A percentile compares a stretch with the other conserved stretches of the same genome.
Conservation (phyloP, 148 eudicot species). For the Polygonum maritimum region DNA sequence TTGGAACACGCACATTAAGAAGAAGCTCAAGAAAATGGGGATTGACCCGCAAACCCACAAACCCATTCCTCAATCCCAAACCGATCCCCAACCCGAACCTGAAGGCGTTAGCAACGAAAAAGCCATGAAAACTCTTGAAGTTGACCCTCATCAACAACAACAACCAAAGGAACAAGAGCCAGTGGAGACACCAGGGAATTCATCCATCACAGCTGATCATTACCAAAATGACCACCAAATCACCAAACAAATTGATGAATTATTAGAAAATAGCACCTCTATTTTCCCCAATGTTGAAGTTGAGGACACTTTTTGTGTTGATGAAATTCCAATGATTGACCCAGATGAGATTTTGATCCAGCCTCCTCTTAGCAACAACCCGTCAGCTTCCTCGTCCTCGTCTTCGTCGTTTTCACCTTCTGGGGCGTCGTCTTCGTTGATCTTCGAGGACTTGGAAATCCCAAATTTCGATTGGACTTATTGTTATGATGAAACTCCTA, state of each 20-base stretch:
- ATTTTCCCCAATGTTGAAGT: neutral
- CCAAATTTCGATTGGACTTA: conserved; percentile 26
- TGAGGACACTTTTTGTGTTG: conserved; percentile 33
- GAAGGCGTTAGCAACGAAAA: neutral
- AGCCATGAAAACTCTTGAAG: neutral
- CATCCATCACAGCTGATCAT: neutral
- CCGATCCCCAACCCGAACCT: neutral
- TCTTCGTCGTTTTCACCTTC: conserved; percentile 13
- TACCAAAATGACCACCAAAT: neutral
- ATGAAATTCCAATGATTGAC: conserved; percentile 18
- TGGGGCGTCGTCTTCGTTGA: neutral
- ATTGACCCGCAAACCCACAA: conserved; percentile 87
- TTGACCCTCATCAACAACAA: neutral
- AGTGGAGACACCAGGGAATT: neutral
- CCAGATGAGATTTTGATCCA: neutral
- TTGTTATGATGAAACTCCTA: neutral
- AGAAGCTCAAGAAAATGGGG: conserved; percentile 84
- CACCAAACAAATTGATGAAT: neutral
- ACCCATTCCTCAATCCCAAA: conserved; percentile 21
- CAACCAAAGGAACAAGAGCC: neutral
- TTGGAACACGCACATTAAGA: conserved; percentile 96
- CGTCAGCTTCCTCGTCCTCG: neutral
- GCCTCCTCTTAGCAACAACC: neutral
- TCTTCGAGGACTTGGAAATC: conserved; percentile 22
- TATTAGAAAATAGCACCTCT: neutral